Evolutionary conservation across 1,139 yeast species (phyloP).

Genomic region (Spathaspora sp.): DNA sequence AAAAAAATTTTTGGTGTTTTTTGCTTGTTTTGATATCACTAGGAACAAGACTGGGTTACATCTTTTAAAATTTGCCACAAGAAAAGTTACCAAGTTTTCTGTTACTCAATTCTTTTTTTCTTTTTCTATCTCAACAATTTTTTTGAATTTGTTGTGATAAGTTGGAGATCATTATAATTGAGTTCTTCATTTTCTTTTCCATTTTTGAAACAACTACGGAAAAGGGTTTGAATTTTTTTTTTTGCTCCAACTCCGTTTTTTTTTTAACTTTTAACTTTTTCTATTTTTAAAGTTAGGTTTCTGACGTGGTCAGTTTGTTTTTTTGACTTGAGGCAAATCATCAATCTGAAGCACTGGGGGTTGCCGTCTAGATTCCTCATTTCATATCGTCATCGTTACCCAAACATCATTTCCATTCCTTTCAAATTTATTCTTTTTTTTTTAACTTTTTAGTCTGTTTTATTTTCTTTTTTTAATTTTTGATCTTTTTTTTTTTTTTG

Average conservation of each 20-base stretch:
- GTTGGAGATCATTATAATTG: no score
- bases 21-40: not conserved
- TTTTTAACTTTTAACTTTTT: not conserved
- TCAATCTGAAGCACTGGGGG: not conserved
- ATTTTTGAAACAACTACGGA: no score
- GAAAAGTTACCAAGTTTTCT: not conserved
- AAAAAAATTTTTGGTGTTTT: not conserved
- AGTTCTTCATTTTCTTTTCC: not conserved
- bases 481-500: not conserved
- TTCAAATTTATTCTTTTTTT: not conserved
- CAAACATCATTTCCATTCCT: not conserved
- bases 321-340: not conserved
- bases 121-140: not conserved
- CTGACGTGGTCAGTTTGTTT: not conserved
- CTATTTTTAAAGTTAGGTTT: conserved; percentile 1
- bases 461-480: not conserved
- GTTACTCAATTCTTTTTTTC: not conserved
- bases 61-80: not conserved
- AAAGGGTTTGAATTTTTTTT: not conserved
- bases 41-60: no score
- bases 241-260: not conserved
- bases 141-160: no score
- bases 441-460: not conserved
- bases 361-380: not conserved
- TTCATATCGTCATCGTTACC: not conserved